Evolutionary conservation across 495 filamentous ascomycete species (phyloP), one percentile per base, ranked within the genome.

Genomic region (Bacidia gigantensis): DNA sequence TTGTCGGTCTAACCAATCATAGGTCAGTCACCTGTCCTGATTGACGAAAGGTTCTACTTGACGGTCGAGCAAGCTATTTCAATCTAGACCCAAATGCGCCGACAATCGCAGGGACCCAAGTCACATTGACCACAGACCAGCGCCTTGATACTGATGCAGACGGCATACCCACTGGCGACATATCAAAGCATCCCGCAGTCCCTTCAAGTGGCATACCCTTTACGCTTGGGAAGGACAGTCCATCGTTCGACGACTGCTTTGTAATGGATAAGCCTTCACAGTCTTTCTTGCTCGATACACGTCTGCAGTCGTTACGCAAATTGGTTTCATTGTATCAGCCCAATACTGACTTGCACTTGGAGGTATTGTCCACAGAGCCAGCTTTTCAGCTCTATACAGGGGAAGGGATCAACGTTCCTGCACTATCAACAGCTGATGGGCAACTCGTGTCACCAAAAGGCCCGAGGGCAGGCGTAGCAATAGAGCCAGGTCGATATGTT

Each of bases 311-410:
- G 0, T 68, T 95, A 11, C 70, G 73, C 23, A 77, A 70, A 3
- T 75, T 85, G 2, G 82, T 82, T 32, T 70, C 69, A 18, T 83
- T 89, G 52, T 76, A 73, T 63, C 84, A 93, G 60, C 78, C 84
- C 3, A 70, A 68, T 3, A 79, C 81, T 18, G 77, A 78, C 43
- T 70, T 95, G 55, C 80, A 93, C 60, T 78, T 96, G 20, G 85
- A 95, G 58, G 81, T 93, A 9, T 68, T 78, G 58, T 89, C 83
- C 68, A 96, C 89, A 0, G 89, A 96, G 67, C 92, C 92, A 1
- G 87, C 89, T 0, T 96, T 95, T 76, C 89, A 95, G 65, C 93
- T 93, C 69, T 96, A 96, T 69, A 93, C 87, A 0, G 92, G 89
- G 43, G 83, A 86, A 59, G 80, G 78, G 58, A 86, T 92, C 56